These are phyloP conservation scores for Stachybotrys chartarum DNA, from an alignment of 2,329 filamentous ascomycete genomes.

Conservation along the genomic window DNA sequence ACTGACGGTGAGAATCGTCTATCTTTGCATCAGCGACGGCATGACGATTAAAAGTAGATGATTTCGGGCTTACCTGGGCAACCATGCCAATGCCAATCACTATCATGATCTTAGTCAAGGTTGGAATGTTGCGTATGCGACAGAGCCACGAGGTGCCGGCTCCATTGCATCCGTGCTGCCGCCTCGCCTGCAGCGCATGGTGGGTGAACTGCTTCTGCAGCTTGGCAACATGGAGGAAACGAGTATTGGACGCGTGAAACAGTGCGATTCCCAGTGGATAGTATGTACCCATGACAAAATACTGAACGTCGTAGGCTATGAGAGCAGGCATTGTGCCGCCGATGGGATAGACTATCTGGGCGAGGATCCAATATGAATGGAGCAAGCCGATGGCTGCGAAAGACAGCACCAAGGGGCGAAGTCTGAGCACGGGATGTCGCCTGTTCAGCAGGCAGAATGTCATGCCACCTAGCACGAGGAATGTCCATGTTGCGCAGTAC, in stretches of 20 bases:
- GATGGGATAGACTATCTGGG: conserved; percentile 28
- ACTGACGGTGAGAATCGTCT: conserved; percentile 50
- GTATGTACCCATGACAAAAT: conserved; percentile 59
- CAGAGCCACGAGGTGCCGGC: conserved; percentile 9
- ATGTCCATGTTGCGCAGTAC: conserved; percentile 18
- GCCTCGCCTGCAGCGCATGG: not conserved
- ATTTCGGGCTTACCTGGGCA: conserved; percentile 37
- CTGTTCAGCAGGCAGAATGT: conserved; percentile 28
- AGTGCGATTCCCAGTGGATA: conserved; percentile 57
- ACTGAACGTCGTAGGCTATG: conserved; percentile 32
- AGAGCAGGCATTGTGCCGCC: conserved; percentile 35
- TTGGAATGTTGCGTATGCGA: conserved; percentile 25
- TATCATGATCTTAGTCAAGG: conserved; percentile 36
- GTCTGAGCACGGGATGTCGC: conserved; percentile 26
- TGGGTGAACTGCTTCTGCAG: conserved; percentile 32
- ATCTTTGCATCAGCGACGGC: not conserved
- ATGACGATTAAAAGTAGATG: not conserved
- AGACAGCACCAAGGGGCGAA: conserved; percentile 31
- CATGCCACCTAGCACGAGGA: conserved; percentile 24
- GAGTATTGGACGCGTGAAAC: conserved; percentile 56
- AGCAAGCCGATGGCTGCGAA: conserved; percentile 29
- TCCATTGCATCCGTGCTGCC: not conserved
- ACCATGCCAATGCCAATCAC: conserved; percentile 46
- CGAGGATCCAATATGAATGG: conserved; percentile 32
- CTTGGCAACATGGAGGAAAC: conserved; percentile 50